Base-by-base conservation (phyloP, 768 basidiomycete species). In the Candolleomyces aberdarensis region DNA sequence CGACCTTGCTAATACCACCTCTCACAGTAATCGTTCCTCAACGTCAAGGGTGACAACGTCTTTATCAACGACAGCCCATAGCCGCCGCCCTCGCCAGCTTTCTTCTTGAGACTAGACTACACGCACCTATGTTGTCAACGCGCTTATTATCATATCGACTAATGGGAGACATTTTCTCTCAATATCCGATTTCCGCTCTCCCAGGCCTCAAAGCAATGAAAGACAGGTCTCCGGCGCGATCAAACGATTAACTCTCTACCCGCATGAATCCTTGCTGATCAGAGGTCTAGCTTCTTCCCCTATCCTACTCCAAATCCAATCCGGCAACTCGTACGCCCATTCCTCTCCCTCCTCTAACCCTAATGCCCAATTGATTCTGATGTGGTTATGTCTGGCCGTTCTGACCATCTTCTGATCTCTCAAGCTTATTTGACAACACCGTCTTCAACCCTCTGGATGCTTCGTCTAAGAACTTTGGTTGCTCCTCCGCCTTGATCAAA, bases 361-460 rank as follows among this genome's bases (percentile, higher is more conserved):
- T 59, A 87, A 65, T 14, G 77, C 78, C 74, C 75, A 79, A 53
- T 79, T 77, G 14, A 78, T 65, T 61, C 86, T 89, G 58, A 89
- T 73, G 64, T 89, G 88, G 68, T 89, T 89, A 63, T 89, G 87
- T 0, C 82, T 82, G 59, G 67, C 67, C 0, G 75, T 80, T 29
- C 83, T 65, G 17, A 82, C 64, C 50, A 72, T 73, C 62, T 65
- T 66, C 11, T 78, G 69, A 20, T 58, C 66, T 66, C 3, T 73
- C 75, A 8, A 76, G 63, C 53, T 71, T 75, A 43, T 71, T 74
- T 56, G 71, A 69, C 41, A 87, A 66, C 13, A 70, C 73, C 44
- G 71, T 66, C 56, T 67, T 67, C 66, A 87, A 83, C 13, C 73
- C 65, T 0, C 71, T 66, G 43, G 73, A 73, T 0, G 69, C 72